Percentiles rank a stretch among this genome's conserved stretches.
Conservation (phyloP, 257 asterid species). For the Echium plantagineum region DNA sequence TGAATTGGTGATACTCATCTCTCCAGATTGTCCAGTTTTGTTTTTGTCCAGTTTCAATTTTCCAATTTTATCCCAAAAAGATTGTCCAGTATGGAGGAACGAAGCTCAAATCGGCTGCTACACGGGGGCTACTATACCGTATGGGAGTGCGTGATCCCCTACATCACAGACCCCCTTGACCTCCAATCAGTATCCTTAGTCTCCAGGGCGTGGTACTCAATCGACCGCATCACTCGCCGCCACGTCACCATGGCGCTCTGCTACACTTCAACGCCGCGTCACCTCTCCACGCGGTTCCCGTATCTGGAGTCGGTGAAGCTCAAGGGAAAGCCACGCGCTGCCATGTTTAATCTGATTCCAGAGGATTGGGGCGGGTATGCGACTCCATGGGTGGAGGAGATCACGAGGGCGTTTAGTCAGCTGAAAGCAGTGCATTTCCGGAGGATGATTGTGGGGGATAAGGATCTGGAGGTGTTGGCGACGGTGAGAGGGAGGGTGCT, state of each 20-base stretch:
- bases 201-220: conserved; percentile 44
- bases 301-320: conserved; percentile 65
- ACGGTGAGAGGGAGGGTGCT: conserved; percentile 24
- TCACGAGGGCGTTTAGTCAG: conserved; percentile 22
- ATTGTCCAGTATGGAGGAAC: conserved; percentile 3
- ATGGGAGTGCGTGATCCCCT: conserved; percentile 62
- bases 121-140: conserved; percentile 37
- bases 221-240: conserved; percentile 63
- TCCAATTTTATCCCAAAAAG: too few relatives aligned
- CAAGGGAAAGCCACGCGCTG: conserved; percentile 86
- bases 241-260: conserved; percentile 80
- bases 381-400: conserved; percentile 62
- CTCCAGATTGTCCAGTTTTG: too few relatives aligned
- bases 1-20: too few relatives aligned
- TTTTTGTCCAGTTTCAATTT: too few relatives aligned
- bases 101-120: neutral
- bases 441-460: conserved; percentile 65
- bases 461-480: conserved; percentile 58
- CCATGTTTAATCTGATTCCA: conserved; percentile 70
- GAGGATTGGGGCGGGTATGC: conserved; percentile 84
- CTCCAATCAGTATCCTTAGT: conserved; percentile 50
- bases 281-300: conserved; percentile 47
- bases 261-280: conserved; percentile 51
- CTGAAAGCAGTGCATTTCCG: conserved; percentile 63
- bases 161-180: conserved; percentile 58